These are phyloP conservation scores for Fusarium haematococcum DNA, from an alignment of 2,329 filamentous ascomycete genomes.

Conservation along the genomic window DNA sequence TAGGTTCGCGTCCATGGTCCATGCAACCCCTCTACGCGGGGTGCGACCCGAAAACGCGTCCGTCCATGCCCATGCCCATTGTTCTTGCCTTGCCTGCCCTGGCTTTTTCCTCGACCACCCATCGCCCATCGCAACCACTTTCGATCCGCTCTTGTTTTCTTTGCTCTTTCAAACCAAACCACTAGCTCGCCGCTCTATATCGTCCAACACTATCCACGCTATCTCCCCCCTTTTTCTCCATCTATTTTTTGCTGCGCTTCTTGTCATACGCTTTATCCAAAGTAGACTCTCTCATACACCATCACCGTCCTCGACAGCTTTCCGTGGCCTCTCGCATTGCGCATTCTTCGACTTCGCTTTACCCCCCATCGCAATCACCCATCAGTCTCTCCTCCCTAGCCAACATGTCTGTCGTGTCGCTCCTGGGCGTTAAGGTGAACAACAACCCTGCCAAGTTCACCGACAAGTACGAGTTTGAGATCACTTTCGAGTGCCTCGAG, in stretches of 20 bases:
- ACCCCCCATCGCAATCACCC: background rate
- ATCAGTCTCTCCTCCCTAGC: conserved; percentile 13
- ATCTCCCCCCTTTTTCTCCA: conserved; percentile 12
- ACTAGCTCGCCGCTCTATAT: conserved; percentile 28
- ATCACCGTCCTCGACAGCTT: background rate
- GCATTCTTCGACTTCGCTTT: conserved; percentile 1
- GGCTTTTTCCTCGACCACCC: conserved; percentile 27
- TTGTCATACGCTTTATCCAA: conserved; percentile 10
- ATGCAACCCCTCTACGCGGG: conserved; percentile 48
- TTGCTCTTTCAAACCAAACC: conserved; percentile 19
- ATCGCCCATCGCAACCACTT: conserved; percentile 40
- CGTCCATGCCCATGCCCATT: background rate
- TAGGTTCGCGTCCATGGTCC: conserved; percentile 18
- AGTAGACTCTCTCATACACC: conserved; percentile 6
- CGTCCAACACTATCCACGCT: conserved; percentile 26
- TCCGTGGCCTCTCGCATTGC: background rate
- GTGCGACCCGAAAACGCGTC: conserved; percentile 45
- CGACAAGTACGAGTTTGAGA: conserved; percentile 95
- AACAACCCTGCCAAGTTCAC: conserved; percentile 98
- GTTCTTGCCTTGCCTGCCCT: conserved; percentile 26
- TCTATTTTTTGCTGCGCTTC: conserved; percentile 17
- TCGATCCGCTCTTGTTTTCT: conserved; percentile 43
- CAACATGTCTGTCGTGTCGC: conserved; percentile 92
- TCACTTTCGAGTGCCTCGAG: conserved; percentile 98
- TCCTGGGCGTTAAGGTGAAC: conserved; percentile 93